phyloP scores from a whole-genome alignment of 768 basidiomycete genomes.

The Mycena kentingensis region DNA sequence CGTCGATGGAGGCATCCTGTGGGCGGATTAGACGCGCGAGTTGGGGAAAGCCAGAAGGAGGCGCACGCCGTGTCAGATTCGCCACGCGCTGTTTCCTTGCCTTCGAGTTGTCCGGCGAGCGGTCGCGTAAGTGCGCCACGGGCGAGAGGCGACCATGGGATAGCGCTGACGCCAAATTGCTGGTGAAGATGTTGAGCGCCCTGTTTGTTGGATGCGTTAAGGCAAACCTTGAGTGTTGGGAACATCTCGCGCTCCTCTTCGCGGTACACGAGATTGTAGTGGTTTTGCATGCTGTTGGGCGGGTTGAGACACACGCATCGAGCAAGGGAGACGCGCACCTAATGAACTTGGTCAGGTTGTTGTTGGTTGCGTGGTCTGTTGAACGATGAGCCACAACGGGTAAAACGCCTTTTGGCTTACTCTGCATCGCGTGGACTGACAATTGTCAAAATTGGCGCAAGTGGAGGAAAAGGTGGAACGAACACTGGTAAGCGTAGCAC shows the following conservation, averaged over 20 bases:
- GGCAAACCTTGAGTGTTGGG: slow-evolving; percentile 51
- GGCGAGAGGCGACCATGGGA: slow-evolving; percentile 63
- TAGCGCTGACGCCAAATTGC: slow-evolving; percentile 55
- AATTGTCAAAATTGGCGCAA: not conserved
- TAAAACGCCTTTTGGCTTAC: slow-evolving; percentile 28
- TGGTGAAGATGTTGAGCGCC: slow-evolving; percentile 15
- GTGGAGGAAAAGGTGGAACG: slow-evolving; percentile 13
- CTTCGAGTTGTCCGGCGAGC: slow-evolving; percentile 20
- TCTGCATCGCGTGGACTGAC: slow-evolving; percentile 59
- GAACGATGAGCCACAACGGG: not conserved
- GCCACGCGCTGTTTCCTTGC: slow-evolving; percentile 38
- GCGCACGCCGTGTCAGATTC: slow-evolving; percentile 36
- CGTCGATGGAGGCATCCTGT: slow-evolving; percentile 6
- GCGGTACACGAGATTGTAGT: slow-evolving; percentile 60
- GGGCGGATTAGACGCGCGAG: not conserved
- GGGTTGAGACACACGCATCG: no score
- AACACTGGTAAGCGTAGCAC: slow-evolving; percentile 58
- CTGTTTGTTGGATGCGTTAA: not conserved
- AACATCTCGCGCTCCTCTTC: slow-evolving; percentile 71
- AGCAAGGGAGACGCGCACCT: no score
- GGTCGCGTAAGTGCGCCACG: slow-evolving; percentile 50
- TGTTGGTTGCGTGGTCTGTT: slow-evolving; percentile 59
- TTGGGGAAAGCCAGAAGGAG: not conserved
- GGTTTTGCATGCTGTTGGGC: slow-evolving; percentile 73
- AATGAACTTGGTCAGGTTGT: slow-evolving; percentile 64